phyloP scores from a whole-genome alignment of 2,329 filamentous ascomycete species.

The Amylocarpus encephaloides region DNA sequence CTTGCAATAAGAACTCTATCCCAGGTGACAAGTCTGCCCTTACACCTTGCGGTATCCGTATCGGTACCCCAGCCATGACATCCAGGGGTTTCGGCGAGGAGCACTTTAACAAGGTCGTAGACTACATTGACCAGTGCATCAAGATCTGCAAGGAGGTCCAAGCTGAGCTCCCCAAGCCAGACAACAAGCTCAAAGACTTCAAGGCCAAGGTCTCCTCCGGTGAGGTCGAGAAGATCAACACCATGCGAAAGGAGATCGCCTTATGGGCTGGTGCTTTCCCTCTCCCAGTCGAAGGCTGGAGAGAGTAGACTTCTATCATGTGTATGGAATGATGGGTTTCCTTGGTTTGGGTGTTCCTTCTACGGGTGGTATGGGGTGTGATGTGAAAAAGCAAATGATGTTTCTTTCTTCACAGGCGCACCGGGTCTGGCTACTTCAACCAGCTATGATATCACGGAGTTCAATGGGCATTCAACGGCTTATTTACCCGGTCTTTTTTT shows the following conservation, averaged over 20 bases:
- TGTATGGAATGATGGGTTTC: constrained; percentile 4
- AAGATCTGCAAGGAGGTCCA: constrained; percentile 88
- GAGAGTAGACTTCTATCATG: constrained; percentile 29
- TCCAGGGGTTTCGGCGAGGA: constrained; percentile 86
- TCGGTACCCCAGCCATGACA: constrained; percentile 97
- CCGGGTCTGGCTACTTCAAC: constrained; percentile 23
- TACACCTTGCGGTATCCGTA: constrained; percentile 89
- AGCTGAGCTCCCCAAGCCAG: constrained; percentile 79
- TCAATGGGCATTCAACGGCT: constrained; percentile 16
- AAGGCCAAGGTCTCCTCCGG: constrained; percentile 81
- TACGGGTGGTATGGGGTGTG: constrained; percentile 1
- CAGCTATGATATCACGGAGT: constrained; percentile 24
- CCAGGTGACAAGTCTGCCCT: constrained; percentile 96
- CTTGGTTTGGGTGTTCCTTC: constrained; percentile 11
- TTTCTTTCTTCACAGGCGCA: constrained; percentile 17
- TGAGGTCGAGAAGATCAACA: constrained; percentile 73
- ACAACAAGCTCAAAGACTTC: constrained; percentile 99
- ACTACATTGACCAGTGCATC: constrained; percentile 84
- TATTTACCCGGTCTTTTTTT: constrained; percentile 5
- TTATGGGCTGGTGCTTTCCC: constrained; percentile 86
- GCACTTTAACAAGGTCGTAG: constrained; percentile 85
- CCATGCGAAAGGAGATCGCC: constrained; percentile 82
- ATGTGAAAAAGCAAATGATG: constrained; percentile 6
- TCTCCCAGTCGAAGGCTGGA: constrained; percentile 75
- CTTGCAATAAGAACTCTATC: constrained; percentile 99